phyloP scores from a whole-genome alignment of 2,329 filamentous ascomycete genomes.

The Exophiala sp. region DNA sequence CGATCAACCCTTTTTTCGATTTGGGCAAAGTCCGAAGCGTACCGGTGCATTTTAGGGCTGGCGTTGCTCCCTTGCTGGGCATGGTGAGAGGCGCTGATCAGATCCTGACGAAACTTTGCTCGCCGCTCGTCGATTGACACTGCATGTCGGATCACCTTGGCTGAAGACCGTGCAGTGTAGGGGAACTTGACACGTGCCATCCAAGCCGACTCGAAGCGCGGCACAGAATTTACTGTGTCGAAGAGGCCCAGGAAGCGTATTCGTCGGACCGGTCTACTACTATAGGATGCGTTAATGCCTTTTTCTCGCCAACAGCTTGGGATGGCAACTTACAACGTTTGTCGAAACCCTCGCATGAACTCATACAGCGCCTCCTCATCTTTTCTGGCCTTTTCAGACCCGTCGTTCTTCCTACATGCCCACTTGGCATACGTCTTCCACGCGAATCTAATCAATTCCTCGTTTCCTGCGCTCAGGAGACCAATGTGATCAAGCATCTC shows the following conservation, averaged over 20 bases:
- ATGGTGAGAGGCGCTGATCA: constrained; percentile 43
- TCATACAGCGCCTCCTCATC: constrained; percentile 59
- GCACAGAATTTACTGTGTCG: constrained; percentile 75
- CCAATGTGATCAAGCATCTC: constrained; percentile 83
- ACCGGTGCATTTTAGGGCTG: constrained; percentile 8
- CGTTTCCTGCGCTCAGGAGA: constrained; percentile 71
- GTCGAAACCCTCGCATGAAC: constrained; percentile 73
- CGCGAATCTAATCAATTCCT: constrained; percentile 77
- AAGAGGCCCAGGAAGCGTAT: constrained; percentile 75
- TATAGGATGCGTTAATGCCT: not conserved
- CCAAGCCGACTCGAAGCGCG: constrained; percentile 62
- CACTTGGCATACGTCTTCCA: constrained; percentile 76
- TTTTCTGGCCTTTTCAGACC: constrained; percentile 38
- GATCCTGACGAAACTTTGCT: constrained; percentile 54
- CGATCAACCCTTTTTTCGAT: constrained; percentile 8
- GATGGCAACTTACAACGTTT: constrained; percentile 59
- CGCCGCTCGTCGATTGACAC: constrained; percentile 54
- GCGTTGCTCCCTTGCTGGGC: constrained; percentile 4
- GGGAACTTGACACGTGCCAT: constrained; percentile 76
- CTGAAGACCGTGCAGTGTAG: constrained; percentile 49
- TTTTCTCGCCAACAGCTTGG: not conserved
- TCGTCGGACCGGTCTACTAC: constrained; percentile 59
- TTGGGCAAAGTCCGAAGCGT: constrained; percentile 10
- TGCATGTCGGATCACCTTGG: constrained; percentile 52
- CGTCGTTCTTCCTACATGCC: constrained; percentile 44